These are phyloP conservation scores for Penicillium fuscoglaucum DNA, from an alignment of 2,329 filamentous ascomycete genomes.

Conservation along the genomic window DNA sequence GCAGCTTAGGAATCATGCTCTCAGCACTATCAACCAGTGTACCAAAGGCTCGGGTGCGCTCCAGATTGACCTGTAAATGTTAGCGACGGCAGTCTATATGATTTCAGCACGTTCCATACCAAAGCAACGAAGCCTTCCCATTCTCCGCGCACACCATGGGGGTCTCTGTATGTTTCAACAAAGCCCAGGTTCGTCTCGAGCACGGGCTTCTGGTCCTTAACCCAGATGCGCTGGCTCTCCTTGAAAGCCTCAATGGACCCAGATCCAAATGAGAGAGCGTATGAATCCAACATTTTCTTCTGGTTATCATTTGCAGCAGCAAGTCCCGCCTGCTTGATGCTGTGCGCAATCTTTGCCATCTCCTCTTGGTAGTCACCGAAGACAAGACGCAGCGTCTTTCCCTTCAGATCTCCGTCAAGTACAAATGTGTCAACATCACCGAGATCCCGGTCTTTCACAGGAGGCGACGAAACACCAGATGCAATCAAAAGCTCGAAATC, in stretches of 20 bases:
- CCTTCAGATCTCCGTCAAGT: conserved; percentile 61
- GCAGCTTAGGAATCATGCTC: conserved; percentile 80
- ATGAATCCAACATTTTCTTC: conserved; percentile 70
- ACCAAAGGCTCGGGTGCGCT: conserved; percentile 84
- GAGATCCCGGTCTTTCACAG: conserved; percentile 65
- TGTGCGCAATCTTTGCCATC: conserved; percentile 66
- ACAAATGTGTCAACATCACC: conserved; percentile 64
- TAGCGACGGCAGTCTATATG: conserved; percentile 27
- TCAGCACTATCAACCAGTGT: conserved; percentile 80
- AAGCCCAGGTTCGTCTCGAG: conserved; percentile 82
- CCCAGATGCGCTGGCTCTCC: conserved; percentile 77
- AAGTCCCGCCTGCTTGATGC: conserved; percentile 66
- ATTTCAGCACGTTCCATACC: conserved; percentile 31
- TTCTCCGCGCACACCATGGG: conserved; percentile 75
- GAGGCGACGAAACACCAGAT: conserved; percentile 62
- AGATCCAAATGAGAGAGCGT: conserved; percentile 70
- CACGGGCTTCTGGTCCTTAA: conserved; percentile 76
- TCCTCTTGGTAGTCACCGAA: conserved; percentile 74
- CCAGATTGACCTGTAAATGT: conserved; percentile 66
- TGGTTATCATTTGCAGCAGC: conserved; percentile 73
- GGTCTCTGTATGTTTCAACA: conserved; percentile 82
- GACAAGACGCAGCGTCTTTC: conserved; percentile 68
- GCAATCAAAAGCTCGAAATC: conserved; percentile 74
- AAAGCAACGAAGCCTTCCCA: conserved; percentile 82
- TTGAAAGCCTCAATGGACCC: conserved; percentile 78